These are phyloP conservation scores for Leptographium wingfieldii DNA, from an alignment of 2,329 filamentous ascomycete species.

Conservation along the genomic window DNA sequence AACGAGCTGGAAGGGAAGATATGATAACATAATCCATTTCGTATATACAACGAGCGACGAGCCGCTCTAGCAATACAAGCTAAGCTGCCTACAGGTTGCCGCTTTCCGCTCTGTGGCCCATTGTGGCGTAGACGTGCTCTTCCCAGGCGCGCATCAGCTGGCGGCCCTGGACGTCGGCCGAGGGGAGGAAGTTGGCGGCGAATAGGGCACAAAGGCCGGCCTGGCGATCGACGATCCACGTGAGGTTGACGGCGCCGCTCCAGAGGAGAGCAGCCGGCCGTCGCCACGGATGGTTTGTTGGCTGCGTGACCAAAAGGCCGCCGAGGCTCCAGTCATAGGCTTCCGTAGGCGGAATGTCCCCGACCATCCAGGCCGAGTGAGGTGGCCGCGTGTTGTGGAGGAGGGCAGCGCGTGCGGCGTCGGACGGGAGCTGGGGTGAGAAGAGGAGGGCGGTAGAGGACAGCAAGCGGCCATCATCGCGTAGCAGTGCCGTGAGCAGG, in stretches of 20 bases:
- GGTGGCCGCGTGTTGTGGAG: constrained; percentile 16
- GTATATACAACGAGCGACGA: no score
- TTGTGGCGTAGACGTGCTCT: constrained; percentile 24
- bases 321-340: constrained; percentile 29
- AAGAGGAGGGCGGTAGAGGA: constrained; percentile 31
- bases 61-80: no score
- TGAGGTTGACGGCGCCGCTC: constrained; percentile 32
- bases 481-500: constrained; percentile 31
- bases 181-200: constrained; percentile 28
- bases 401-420: constrained; percentile 12
- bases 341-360: constrained; percentile 19
- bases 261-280: constrained; percentile 27
- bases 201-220: constrained; percentile 28
- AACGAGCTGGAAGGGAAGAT: background rate
- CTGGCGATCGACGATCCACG: constrained; percentile 27
- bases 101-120: background rate
- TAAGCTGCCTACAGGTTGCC: no score
- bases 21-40: no score
- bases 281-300: constrained; percentile 21
- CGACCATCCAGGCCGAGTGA: constrained; percentile 16
- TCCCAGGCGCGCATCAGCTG: constrained; percentile 24
- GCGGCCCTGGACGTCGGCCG: constrained; percentile 24
- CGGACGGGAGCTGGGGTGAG: constrained; percentile 26
- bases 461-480: constrained; percentile 35
- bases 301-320: constrained; percentile 25